A percentile compares a stretch with the other conserved stretches of the same genome.
phyloP scores from a whole-genome alignment of 176 grass and related monocot genomes.

The Aegilops sharonensis region DNA sequence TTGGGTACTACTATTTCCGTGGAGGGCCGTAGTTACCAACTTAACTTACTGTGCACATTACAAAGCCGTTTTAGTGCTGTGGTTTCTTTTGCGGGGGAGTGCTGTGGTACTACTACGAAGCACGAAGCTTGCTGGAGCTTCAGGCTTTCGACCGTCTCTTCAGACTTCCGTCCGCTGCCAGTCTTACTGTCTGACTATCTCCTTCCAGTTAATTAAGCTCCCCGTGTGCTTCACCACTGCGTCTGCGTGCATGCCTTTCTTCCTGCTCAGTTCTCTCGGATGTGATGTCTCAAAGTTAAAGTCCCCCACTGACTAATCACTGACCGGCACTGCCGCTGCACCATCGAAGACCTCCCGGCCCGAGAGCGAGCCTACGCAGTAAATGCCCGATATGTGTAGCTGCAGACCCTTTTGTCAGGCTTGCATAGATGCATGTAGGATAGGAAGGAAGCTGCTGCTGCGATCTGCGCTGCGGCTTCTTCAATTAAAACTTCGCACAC shows the following conservation, averaged over 20 bases:
- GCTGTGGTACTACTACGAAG: too few relatives aligned
- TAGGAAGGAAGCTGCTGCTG: background rate
- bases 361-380: background rate
- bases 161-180: background rate
- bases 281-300: constrained; percentile 53
- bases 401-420: constrained; percentile 37
- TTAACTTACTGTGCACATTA: too few relatives aligned
- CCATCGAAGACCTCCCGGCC: background rate
- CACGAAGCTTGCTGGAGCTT: background rate
- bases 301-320: constrained; percentile 20
- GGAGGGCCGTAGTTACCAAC: background rate
- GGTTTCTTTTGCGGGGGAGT: too few relatives aligned
- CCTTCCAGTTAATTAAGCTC: background rate
- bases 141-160: background rate
- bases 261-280: constrained; percentile 36
- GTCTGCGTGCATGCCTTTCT: background rate
- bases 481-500: background rate
- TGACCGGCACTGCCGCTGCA: constrained; percentile 36
- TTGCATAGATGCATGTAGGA: constrained; percentile 10
- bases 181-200: background rate
- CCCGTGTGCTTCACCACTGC: background rate
- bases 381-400: constrained; percentile 24
- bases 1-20: background rate
- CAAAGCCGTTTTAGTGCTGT: too few relatives aligned
- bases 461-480: background rate